These are phyloP conservation scores for Sonneratia caseolaris DNA, from an alignment of 345 rosid species.

Conservation along the genomic window DNA sequence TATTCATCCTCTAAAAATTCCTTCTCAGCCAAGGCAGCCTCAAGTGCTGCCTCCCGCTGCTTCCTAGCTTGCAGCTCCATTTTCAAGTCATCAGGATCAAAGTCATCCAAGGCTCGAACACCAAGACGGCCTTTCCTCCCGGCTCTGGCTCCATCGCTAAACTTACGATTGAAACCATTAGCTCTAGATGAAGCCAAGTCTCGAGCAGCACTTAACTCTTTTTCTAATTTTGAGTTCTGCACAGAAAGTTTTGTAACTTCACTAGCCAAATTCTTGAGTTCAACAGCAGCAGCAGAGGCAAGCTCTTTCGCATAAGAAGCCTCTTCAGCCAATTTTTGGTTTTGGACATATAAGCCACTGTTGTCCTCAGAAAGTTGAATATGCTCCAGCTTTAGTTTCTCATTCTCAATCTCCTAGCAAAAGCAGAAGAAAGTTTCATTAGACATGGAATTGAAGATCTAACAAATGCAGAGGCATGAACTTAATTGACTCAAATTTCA, in stretches of 20 bases:
- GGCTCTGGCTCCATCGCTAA: constrained; percentile 43
- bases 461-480: constrained; percentile 2
- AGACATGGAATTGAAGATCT: neutral
- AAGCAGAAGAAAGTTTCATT: neutral
- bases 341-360: constrained; percentile 76
- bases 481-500: neutral
- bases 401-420: constrained; percentile 67
- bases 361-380: constrained; percentile 84
- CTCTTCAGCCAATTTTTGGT: constrained; percentile 89
- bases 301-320: constrained; percentile 94
- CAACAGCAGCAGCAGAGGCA: constrained; percentile 99
- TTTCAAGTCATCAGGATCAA: constrained; percentile 67
- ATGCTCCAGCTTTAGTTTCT: constrained; percentile 68
- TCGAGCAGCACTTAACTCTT: constrained; percentile 62
- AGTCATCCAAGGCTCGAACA: constrained; percentile 57
- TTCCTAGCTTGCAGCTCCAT: constrained; percentile 88
- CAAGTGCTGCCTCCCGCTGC: constrained; percentile 76
- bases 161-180: constrained; percentile 66
- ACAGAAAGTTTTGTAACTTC: constrained; percentile 87
- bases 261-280: constrained; percentile 84
- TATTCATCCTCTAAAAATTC: constrained; percentile 78
- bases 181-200: constrained; percentile 62
- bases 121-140: constrained; percentile 73
- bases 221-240: constrained; percentile 74
- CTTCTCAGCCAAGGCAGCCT: constrained; percentile 77